Conservation (phyloP, 306 rosid genomes). For the Dalbergia oliveri region DNA sequence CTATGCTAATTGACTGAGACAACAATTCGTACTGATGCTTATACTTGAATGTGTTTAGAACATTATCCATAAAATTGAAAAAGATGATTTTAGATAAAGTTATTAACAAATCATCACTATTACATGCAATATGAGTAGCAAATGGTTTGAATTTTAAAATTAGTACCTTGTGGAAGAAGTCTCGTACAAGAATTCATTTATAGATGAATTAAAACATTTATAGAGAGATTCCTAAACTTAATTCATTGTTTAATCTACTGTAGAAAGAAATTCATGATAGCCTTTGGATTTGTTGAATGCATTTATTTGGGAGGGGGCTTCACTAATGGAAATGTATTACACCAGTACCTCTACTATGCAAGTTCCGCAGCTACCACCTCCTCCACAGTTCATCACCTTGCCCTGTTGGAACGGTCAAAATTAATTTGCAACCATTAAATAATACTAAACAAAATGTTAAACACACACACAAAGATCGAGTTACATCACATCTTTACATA, state of each 20-base stretch:
- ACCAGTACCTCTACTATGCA: conserved; percentile 77
- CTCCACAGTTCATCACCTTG: conserved; percentile 94
- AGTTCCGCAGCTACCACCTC: conserved; percentile 95
- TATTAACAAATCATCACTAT: neutral
- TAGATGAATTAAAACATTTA: neutral
- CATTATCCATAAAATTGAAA: neutral
- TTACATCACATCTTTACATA: no score
- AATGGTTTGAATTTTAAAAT: neutral
- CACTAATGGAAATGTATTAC: neutral
- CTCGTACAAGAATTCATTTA: neutral
- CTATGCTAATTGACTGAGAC: conserved; percentile 12
- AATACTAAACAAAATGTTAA: neutral
- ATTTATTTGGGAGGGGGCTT: no score
- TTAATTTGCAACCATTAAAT: neutral
- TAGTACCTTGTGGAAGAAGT: neutral
- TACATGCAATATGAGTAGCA: neutral
- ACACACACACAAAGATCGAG: no score
- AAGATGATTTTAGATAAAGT: conserved; percentile 7
- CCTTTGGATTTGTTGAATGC: no score
- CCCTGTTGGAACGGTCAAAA: conserved; percentile 60
- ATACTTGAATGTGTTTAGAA: neutral
- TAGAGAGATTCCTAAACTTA: neutral
- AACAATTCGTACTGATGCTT: neutral
- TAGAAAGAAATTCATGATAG: no score
- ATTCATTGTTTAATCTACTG: neutral